These are phyloP conservation scores for Metarhizium anisopliae DNA, from an alignment of 2,329 filamentous ascomycete genomes.

Conservation along the genomic window DNA sequence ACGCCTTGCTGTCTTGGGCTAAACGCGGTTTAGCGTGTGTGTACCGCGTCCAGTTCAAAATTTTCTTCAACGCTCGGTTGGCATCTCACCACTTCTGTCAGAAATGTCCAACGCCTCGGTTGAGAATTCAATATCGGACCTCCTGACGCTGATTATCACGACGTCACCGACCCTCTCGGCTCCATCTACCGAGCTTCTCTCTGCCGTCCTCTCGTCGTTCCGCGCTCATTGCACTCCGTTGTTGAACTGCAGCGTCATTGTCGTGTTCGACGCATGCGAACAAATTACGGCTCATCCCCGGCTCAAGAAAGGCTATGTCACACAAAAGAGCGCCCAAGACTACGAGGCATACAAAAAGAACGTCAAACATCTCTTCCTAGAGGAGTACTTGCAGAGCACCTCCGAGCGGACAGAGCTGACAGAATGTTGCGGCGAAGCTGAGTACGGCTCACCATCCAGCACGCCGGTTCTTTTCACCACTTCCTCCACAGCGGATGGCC, in stretches of 20 bases:
- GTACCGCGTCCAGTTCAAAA: neutral
- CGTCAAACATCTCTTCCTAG: constrained; percentile 30
- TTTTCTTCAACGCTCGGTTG: neutral
- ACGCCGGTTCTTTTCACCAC: constrained; percentile 10
- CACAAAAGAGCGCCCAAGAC: constrained; percentile 29
- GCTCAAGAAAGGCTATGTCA: constrained; percentile 46
- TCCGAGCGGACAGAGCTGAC: neutral
- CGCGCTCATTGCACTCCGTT: constrained; percentile 30
- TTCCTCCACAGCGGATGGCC: constrained; percentile 20
- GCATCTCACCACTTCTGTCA: neutral
- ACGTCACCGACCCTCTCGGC: constrained; percentile 47
- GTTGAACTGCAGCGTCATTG: constrained; percentile 33
- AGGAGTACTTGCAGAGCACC: constrained; percentile 5
- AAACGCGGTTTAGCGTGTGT: neutral
- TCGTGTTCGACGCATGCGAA: constrained; percentile 45
- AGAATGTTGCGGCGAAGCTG: constrained; percentile 26
- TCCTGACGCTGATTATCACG: constrained; percentile 34
- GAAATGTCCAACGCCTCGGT: neutral
- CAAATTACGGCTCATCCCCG: constrained; percentile 32
- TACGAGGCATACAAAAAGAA: constrained; percentile 38
- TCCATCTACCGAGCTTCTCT: constrained; percentile 42
- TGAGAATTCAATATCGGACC: neutral
- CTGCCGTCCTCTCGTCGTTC: constrained; percentile 36
- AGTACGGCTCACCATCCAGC: constrained; percentile 36
- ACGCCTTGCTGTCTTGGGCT: neutral